Conservation (phyloP, 768 basidiomycete species). For the Dioszegia hungarica region DNA sequence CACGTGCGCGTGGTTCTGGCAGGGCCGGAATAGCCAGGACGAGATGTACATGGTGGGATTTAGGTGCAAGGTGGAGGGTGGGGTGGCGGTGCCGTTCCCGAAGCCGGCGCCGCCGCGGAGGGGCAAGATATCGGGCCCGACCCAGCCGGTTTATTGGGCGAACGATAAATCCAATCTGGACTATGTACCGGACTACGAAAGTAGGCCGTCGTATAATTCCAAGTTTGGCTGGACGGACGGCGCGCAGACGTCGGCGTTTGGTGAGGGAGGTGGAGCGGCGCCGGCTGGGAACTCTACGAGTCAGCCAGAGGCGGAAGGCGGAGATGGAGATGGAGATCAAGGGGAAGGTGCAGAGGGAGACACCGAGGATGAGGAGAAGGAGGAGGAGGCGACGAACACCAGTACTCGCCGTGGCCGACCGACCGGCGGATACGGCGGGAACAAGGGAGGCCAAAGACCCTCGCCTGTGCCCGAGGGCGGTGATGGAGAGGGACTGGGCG, state of each 20-base stretch:
- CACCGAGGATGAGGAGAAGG: neutral
- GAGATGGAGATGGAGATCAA: no score
- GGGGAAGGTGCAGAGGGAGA: neutral
- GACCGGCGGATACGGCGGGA: neutral
- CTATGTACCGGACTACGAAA: neutral
- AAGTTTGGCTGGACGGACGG: conserved; percentile 1
- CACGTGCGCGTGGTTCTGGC: conserved; percentile 35
- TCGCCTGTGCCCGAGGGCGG: neutral
- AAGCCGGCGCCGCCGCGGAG: neutral
- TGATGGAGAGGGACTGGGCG: no score
- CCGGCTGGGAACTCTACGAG: neutral
- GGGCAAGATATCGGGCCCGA: neutral
- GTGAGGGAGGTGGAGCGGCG: neutral
- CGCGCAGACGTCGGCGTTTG: conserved; percentile 1
- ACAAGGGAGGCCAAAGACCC: neutral
- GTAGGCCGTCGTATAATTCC: neutral
- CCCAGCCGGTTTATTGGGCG: conserved; percentile 6
- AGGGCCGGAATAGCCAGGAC: conserved; percentile 16
- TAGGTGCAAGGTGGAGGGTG: conserved; percentile 20
- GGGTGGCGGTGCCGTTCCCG: neutral
- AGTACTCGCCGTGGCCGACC: neutral
- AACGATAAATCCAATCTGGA: conserved; percentile 1
- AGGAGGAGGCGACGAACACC: neutral
- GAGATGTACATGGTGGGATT: conserved; percentile 33
- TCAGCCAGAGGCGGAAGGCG: no score